Percentiles rank a stretch among this genome's conserved stretches.
phyloP scores from a whole-genome alignment of 2,329 filamentous ascomycete species.

The Aspergillus latus region DNA sequence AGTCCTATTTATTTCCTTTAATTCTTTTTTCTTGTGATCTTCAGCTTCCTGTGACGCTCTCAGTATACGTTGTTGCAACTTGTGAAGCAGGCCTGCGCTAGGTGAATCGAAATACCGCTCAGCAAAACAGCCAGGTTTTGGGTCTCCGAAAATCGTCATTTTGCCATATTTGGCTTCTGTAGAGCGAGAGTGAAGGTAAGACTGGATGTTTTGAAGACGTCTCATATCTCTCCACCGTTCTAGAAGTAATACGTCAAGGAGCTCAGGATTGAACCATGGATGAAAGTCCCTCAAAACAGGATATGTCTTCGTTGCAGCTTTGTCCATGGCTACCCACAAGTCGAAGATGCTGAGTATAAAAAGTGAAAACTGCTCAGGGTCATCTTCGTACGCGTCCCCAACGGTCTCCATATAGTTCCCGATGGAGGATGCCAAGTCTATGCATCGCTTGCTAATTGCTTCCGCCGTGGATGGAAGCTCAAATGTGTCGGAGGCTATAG shows the following conservation, averaged over 20 bases:
- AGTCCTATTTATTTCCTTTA: slow-evolving; percentile 30
- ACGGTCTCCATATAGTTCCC: slow-evolving; percentile 36
- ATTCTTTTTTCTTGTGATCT: slow-evolving; percentile 42
- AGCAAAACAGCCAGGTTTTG: slow-evolving; percentile 47
- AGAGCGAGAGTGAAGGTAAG: slow-evolving; percentile 48
- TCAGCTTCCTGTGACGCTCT: slow-evolving; percentile 28
- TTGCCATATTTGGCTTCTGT: slow-evolving; percentile 16
- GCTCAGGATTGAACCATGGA: slow-evolving; percentile 51
- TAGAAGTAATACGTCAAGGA: slow-evolving; percentile 59
- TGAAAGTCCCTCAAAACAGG: slow-evolving; percentile 54
- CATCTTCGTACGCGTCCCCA: slow-evolving; percentile 41
- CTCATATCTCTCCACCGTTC: slow-evolving; percentile 49
- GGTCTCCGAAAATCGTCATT: slow-evolving; percentile 52
- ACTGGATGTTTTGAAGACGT: slow-evolving; percentile 52
- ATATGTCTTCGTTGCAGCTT: slow-evolving; percentile 41
- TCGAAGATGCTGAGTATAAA: slow-evolving; percentile 58
- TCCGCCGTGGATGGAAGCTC: background rate
- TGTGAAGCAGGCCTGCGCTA: slow-evolving; percentile 24
- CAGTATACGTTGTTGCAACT: slow-evolving; percentile 39
- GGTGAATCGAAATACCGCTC: slow-evolving; percentile 45
- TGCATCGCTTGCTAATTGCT: slow-evolving; percentile 25
- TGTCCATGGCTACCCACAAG: slow-evolving; percentile 60
- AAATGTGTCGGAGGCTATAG: background rate
- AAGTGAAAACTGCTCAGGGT: slow-evolving; percentile 52
- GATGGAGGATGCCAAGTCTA: slow-evolving; percentile 4